These are phyloP conservation scores for Elaphomyces granulatus DNA, from an alignment of 495 filamentous ascomycete genomes.

Conservation along the genomic window DNA sequence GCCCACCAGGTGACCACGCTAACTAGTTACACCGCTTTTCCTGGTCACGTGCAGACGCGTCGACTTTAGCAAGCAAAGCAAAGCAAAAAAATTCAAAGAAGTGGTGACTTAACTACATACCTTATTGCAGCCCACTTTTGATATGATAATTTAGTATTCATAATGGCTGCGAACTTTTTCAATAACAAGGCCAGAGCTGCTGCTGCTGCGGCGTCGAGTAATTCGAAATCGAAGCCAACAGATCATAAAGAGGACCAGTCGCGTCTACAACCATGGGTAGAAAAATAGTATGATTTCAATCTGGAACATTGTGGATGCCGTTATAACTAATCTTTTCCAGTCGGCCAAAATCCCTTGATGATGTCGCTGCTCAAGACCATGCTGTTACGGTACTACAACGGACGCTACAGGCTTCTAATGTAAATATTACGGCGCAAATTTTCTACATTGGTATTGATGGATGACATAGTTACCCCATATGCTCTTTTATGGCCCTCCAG, in stretches of 20 bases:
- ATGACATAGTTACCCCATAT: conserved; percentile 73
- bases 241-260: conserved; percentile 46
- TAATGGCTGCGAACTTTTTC: conserved; percentile 65
- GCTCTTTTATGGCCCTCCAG: conserved; percentile 97
- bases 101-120: too few species aligned
- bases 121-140: too few species aligned
- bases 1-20: too few species aligned
- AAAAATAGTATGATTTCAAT: conserved; percentile 75
- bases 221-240: conserved; percentile 37
- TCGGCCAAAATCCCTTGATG: conserved; percentile 80
- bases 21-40: too few species aligned
- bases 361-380: conserved; percentile 97
- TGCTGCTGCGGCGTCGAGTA: conserved; percentile 28
- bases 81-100: too few species aligned
- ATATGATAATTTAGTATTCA: background rate
- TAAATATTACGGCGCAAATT: too few species aligned
- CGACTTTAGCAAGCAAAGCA: too few species aligned
- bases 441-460: background rate
- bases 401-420: conserved; percentile 88
- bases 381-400: conserved; percentile 84
- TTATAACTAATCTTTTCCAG: conserved; percentile 30
- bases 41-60: too few species aligned
- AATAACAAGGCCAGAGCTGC: conserved; percentile 80
- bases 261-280: conserved; percentile 85
- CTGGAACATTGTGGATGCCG: background rate